Percentiles rank a stretch among this genome's conserved stretches.
Conservation (phyloP, 306 rosid genomes). For the Vachellia collinsii region DNA sequence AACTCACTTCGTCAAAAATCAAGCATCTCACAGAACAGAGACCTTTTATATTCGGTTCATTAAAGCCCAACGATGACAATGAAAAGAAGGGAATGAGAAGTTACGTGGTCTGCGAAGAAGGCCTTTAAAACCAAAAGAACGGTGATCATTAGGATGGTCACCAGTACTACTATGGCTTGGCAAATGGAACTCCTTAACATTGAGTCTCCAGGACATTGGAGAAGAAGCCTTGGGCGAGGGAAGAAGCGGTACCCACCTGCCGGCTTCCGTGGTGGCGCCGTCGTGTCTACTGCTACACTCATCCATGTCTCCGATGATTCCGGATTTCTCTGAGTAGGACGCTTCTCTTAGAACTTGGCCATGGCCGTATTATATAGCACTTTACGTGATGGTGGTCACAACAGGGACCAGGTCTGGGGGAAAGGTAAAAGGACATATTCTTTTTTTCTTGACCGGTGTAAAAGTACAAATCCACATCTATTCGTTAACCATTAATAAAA, state of each 20-base stretch:
- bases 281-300: background rate
- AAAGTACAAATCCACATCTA: background rate
- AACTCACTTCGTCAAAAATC: background rate
- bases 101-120: conserved; percentile 40
- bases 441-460: no score
- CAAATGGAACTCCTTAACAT: conserved; percentile 41
- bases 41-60: background rate
- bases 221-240: conserved; percentile 6
- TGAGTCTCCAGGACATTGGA: conserved; percentile 41
- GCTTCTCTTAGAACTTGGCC: background rate
- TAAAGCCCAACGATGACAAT: background rate
- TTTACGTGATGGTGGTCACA: background rate
- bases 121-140: conserved; percentile 11
- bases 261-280: background rate
- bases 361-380: background rate
- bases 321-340: background rate
- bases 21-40: background rate
- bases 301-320: conserved; percentile 8
- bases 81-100: background rate
- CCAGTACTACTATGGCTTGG: background rate
- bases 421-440: no score
- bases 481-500: no score
- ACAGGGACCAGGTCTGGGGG: background rate
- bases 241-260: conserved; percentile 34
- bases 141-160: background rate